Conservation (phyloP, 495 filamentous ascomycete species). For the Xylaria longipes region DNA sequence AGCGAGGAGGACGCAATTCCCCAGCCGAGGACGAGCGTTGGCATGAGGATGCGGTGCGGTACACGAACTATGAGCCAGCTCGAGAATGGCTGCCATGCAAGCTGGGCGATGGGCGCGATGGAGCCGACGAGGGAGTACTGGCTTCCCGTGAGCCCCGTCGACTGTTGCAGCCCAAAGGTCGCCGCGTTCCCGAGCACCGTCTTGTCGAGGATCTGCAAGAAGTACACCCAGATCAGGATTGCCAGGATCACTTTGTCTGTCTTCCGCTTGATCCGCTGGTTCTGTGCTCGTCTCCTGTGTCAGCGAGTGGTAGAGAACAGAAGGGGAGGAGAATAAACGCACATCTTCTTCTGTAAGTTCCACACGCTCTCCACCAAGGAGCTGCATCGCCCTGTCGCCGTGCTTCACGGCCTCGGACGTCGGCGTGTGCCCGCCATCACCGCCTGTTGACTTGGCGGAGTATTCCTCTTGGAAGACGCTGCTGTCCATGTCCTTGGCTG, state of each 20-base stretch:
- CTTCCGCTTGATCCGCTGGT: slow-evolving; percentile 63
- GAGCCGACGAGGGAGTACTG: slow-evolving; percentile 68
- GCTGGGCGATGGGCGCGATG: slow-evolving; percentile 68
- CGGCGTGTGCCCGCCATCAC: background rate
- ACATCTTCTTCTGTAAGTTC: slow-evolving; percentile 59
- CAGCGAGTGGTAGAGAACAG: slow-evolving; percentile 11
- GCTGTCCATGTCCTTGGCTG: slow-evolving; percentile 14
- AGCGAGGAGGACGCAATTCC: slow-evolving; percentile 64
- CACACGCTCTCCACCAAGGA: slow-evolving; percentile 37
- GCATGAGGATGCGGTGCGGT: slow-evolving; percentile 69
- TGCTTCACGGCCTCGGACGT: slow-evolving; percentile 5
- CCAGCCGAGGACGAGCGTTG: slow-evolving; percentile 64
- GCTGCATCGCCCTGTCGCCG: slow-evolving; percentile 20
- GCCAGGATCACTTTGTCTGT: slow-evolving; percentile 64
- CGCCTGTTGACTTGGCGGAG: background rate
- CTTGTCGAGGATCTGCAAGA: slow-evolving; percentile 70
- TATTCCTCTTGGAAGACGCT: slow-evolving; percentile 19
- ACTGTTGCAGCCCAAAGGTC: slow-evolving; percentile 64
- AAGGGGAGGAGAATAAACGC: background rate
- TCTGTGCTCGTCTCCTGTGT: slow-evolving; percentile 36
- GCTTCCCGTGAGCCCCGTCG: slow-evolving; percentile 60
- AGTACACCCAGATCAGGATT: slow-evolving; percentile 70
- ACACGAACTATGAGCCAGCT: slow-evolving; percentile 70
- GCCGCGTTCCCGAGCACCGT: slow-evolving; percentile 67
- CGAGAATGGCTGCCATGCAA: slow-evolving; percentile 71